Evolutionary conservation across 23 red algal species (phyloP).

Genomic region (Gracilaria caudata): DNA sequence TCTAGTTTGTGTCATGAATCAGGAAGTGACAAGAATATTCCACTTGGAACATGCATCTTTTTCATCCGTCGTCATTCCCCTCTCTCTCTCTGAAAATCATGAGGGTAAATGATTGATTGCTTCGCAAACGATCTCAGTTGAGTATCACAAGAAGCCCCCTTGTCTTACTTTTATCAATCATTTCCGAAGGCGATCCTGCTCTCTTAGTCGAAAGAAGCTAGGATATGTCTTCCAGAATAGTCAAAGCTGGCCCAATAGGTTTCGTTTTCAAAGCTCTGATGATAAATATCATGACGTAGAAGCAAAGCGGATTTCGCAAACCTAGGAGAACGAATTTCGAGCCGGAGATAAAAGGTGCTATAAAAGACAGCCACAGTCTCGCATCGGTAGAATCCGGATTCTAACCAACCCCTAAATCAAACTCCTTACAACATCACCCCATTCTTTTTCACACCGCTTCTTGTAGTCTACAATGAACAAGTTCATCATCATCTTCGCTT

Average conservation of each 20-base stretch:
- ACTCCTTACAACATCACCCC: neutral
- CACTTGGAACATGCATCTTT: neutral
- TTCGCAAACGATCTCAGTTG: neutral
- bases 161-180: neutral
- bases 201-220: neutral
- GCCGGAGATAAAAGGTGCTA: neutral
- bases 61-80: neutral
- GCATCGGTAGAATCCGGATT: neutral
- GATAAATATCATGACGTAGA: conserved; percentile 14
- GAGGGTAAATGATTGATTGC: neutral
- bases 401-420: neutral
- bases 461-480: neutral
- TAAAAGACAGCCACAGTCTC: neutral
- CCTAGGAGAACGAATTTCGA: neutral
- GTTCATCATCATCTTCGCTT: conserved; percentile 9
- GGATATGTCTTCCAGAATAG: neutral
- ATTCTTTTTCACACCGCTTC: neutral
- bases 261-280: neutral
- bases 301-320: neutral
- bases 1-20: neutral
- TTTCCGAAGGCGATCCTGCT: neutral
- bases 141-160: neutral
- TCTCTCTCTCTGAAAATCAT: neutral
- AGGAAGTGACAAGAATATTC: neutral
- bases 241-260: neutral